Conservation (phyloP, 1,284 basidiomycete genomes). For the Trametes hirsuta region DNA sequence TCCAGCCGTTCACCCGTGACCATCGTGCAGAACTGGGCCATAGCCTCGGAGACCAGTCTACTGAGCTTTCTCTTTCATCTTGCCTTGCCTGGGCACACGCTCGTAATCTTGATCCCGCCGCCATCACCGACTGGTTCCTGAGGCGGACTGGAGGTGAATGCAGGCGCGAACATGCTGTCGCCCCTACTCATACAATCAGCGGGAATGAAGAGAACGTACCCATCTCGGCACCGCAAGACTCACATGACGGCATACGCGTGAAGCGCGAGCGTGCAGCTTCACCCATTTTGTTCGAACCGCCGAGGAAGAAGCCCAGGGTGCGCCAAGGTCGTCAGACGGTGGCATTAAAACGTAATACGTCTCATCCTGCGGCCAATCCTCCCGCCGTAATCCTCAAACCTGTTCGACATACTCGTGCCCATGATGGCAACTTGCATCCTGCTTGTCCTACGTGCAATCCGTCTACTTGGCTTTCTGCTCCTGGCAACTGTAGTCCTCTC, state of each 20-base stretch:
- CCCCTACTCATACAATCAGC: neutral
- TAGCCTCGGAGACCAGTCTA: neutral
- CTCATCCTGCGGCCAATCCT: neutral
- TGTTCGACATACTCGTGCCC: constrained; percentile 23
- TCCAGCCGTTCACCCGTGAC: constrained; percentile 5
- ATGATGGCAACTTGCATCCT: constrained; percentile 15
- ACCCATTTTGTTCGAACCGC: constrained; percentile 7
- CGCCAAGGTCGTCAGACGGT: neutral
- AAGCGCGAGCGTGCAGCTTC: constrained; percentile 27
- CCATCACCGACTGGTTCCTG: constrained; percentile 13
- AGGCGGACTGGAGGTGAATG: constrained; percentile 1
- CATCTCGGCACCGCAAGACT: neutral
- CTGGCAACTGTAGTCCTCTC: neutral
- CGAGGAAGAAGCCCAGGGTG: constrained; percentile 6
- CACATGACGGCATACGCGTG: constrained; percentile 7
- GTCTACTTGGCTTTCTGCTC: too few species aligned
- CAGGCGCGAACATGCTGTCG: neutral
- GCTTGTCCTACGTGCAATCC: constrained; percentile 11
- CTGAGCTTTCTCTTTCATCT: neutral
- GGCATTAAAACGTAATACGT: neutral
- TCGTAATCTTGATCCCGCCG: constrained; percentile 2
- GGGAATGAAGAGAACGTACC: neutral
- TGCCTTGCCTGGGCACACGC: constrained; percentile 4
- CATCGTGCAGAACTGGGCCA: constrained; percentile 9
- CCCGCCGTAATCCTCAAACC: neutral